Conservation (phyloP, 2,329 filamentous ascomycete genomes). For the Paecilomyces niveus region DNA sequence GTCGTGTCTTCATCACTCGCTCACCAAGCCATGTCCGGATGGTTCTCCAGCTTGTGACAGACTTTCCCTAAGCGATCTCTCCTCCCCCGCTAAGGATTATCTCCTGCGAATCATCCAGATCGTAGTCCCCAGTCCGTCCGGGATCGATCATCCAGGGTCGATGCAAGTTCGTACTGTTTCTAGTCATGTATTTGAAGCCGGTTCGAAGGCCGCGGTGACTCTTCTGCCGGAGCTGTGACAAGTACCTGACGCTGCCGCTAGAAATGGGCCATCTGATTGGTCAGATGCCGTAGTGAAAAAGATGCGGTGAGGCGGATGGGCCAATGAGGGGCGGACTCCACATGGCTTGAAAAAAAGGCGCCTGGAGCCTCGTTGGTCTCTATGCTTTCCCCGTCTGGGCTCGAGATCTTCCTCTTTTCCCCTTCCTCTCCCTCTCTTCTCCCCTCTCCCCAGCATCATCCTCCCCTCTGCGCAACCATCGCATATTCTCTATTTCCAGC, state of each 20-base stretch:
- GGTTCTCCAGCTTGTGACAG: neutral
- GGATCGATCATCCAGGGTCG: neutral
- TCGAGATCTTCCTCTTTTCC: conserved; percentile 4
- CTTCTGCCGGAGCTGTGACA: neutral
- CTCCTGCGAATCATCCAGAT: neutral
- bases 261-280: neutral
- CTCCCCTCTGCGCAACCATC: conserved; percentile 16
- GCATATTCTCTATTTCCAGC: conserved; percentile 4
- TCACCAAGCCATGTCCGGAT: neutral
- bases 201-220: too few relatives aligned
- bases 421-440: conserved; percentile 7
- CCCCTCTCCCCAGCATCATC: conserved; percentile 3
- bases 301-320: conserved; percentile 7
- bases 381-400: neutral
- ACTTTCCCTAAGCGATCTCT: neutral
- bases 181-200: neutral
- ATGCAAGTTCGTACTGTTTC: neutral
- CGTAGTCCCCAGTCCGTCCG: neutral
- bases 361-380: conserved; percentile 2
- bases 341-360: conserved; percentile 19
- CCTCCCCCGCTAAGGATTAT: neutral
- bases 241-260: neutral
- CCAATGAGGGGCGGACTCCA: conserved; percentile 13
- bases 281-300: neutral
- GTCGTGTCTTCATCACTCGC: neutral